Evolutionary conservation across 2,329 filamentous ascomycete genomes (phyloP), one percentile per base, ranked within the genome.

Genomic region (Polytolypa hystricis): DNA sequence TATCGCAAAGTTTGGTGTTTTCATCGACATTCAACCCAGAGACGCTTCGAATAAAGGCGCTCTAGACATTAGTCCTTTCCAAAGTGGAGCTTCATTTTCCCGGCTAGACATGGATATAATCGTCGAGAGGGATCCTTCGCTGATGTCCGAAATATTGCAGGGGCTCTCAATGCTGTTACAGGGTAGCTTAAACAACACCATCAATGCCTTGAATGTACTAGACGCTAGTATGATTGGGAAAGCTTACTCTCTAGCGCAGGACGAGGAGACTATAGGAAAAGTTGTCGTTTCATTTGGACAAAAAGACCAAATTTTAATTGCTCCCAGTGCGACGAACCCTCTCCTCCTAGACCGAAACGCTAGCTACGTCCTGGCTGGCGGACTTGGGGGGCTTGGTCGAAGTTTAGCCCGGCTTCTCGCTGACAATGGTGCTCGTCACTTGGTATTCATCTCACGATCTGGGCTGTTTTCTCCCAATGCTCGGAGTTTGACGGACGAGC

Each of bases 381-480:
- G 42, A 14, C 39, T 48, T 10, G 48, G 50, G 23, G 55, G 48
- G 15, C 38, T 57, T 23, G 46, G 46, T 11, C 37, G 47, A 10
- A 44, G 42, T 34, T 44, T 51, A 35, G 43, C 43, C 4, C 25
- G 30, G 33, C 47, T 47, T 45, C 48, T 54, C 44, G 45, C 45
- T 5, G 30, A 33, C 3, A 39, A 43, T 27, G 50, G 55, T 6
- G 55, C 53, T 6, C 45, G 42, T 21, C 27, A 56, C 36, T 28
- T 58, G 8, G 39, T 55, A n/a, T 45, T 55, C 29, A 37, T 56
- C n/a, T 57, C 53, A 12, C 43, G 54, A 8, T 45, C 49, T 16
- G 51, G 44, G 7, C 39, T 38, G 16, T 31, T 42, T 7, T 42
- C 39, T 5, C 29, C 44, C 4, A 35, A 41, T 8, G 44, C 47